Evolutionary conservation across 2,329 filamentous ascomycete genomes (phyloP).

Genomic region (Shiraia sp.): DNA sequence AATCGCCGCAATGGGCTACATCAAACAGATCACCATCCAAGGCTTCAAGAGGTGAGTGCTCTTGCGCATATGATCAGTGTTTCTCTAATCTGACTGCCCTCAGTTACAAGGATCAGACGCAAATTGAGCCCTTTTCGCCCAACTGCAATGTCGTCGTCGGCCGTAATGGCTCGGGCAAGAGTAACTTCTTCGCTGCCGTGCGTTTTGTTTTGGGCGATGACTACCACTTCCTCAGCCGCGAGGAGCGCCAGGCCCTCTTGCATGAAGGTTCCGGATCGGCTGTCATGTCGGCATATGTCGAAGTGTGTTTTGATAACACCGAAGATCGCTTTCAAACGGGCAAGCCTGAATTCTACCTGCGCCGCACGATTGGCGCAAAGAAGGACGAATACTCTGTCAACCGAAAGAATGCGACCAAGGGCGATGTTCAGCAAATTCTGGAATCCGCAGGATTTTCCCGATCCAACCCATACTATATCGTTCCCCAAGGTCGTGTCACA

Average conservation of each 20-base stretch:
- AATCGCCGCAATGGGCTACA: conserved; percentile 60
- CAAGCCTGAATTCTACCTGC: conserved; percentile 85
- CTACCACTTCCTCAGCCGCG: conserved; percentile 92
- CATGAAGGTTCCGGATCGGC: conserved; percentile 97
- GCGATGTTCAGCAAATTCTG: conserved; percentile 91
- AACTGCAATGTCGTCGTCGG: conserved; percentile 98
- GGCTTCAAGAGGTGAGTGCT: conserved; percentile 89
- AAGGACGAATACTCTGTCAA: conserved; percentile 99
- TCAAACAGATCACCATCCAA: conserved; percentile 99
- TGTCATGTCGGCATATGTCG: conserved; percentile 99
- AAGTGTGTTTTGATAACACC: conserved; percentile 97
- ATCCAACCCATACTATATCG: conserved; percentile 98
- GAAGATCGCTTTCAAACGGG: conserved; percentile 94
- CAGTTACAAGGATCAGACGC: conserved; percentile 99
- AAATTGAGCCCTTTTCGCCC: conserved; percentile 96
- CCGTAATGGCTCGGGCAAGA: conserved; percentile 98
- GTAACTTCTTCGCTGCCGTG: conserved; percentile 99
- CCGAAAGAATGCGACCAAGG: conserved; percentile 92
- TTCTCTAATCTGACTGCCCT: conserved; percentile 15
- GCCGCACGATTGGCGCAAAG: conserved; percentile 93
- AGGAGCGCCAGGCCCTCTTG: conserved; percentile 93
- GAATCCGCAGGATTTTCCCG: conserved; percentile 96
- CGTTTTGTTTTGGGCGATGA: conserved; percentile 98
- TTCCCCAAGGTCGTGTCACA: conserved; percentile 94
- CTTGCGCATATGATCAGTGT: neutral